A percentile compares a stretch with the other conserved stretches of the same genome.
These are phyloP conservation scores for Mycena rosella DNA, from an alignment of 768 basidiomycete genomes.

Conservation along the genomic window DNA sequence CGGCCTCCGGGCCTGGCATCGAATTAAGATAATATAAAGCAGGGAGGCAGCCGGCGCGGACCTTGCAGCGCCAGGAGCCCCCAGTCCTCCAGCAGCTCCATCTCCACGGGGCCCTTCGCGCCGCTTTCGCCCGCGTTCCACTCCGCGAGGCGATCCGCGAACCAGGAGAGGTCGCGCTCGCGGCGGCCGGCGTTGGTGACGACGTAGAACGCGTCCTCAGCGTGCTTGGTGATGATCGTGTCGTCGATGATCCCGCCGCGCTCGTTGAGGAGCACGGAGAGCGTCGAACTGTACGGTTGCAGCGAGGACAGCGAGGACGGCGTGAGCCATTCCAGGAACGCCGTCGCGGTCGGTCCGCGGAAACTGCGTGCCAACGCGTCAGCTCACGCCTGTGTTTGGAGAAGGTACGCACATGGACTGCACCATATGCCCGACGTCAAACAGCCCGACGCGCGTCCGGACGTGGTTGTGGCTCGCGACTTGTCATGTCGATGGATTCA, in stretches of 20 bases:
- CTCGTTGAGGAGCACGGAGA: constrained; percentile 91
- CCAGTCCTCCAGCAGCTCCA: constrained; percentile 86
- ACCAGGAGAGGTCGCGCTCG: constrained; percentile 85
- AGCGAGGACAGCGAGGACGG: constrained; percentile 84
- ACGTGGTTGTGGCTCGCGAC: constrained; percentile 94
- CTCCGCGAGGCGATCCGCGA: constrained; percentile 71
- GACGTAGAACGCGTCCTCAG: constrained; percentile 85
- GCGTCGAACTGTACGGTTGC: constrained; percentile 81
- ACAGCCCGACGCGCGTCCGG: constrained; percentile 84
- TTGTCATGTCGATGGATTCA: constrained; percentile 47
- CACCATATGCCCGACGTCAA: constrained; percentile 99
- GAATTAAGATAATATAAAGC: neutral
- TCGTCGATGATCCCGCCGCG: constrained; percentile 97
- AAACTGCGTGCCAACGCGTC: constrained; percentile 64
- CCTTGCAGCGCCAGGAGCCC: constrained; percentile 95
- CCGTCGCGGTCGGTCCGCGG: constrained; percentile 80
- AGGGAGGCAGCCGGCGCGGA: constrained; percentile 40
- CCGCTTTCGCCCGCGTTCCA: constrained; percentile 79
- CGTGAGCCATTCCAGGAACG: constrained; percentile 90
- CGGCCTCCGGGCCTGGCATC: constrained; percentile 80
- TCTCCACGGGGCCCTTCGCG: constrained; percentile 74
- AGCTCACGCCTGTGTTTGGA: constrained; percentile 1
- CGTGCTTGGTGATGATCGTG: constrained; percentile 90
- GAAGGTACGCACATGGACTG: constrained; percentile 64
- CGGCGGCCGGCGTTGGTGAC: constrained; percentile 96